phyloP scores from a whole-genome alignment of 306 rosid species.

The Prunus campanulata region DNA sequence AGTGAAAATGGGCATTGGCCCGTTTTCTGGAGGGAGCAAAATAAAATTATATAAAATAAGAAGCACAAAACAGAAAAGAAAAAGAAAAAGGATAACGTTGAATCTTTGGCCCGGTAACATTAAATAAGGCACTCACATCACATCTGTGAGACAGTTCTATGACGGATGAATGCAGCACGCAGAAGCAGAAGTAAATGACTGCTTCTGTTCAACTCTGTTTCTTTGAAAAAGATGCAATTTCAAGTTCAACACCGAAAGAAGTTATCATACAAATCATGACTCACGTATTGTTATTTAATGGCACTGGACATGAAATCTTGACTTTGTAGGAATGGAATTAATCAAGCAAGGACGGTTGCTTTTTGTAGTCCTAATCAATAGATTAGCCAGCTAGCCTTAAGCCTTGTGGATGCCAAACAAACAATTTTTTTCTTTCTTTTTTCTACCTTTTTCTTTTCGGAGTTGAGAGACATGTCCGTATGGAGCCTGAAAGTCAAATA shows the following conservation, averaged over 20 bases:
- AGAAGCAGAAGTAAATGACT: neutral
- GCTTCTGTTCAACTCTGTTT: neutral
- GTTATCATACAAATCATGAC: neutral
- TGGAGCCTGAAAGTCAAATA: conserved; percentile 9
- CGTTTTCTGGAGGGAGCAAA: neutral
- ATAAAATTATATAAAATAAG: neutral
- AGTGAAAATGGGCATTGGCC: too few relatives aligned
- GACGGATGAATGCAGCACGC: neutral
- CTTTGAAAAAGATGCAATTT: neutral
- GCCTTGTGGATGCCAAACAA: neutral
- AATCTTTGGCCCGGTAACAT: neutral
- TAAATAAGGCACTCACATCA: neutral
- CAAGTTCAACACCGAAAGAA: neutral
- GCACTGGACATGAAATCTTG: neutral
- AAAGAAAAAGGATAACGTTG: neutral
- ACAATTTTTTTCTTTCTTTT: neutral
- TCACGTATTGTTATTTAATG: neutral
- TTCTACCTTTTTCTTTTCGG: too few relatives aligned
- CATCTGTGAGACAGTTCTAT: neutral
- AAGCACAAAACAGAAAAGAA: too few relatives aligned
- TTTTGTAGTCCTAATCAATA: too few relatives aligned
- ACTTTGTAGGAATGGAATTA: neutral
- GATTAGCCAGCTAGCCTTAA: neutral
- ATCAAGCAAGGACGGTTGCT: neutral
- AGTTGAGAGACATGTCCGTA: neutral